Evolutionary conservation across 2,329 filamentous ascomycete genomes (phyloP), one percentile per base, ranked within the genome.

Genomic region (Macroventuria anomochaeta): DNA sequence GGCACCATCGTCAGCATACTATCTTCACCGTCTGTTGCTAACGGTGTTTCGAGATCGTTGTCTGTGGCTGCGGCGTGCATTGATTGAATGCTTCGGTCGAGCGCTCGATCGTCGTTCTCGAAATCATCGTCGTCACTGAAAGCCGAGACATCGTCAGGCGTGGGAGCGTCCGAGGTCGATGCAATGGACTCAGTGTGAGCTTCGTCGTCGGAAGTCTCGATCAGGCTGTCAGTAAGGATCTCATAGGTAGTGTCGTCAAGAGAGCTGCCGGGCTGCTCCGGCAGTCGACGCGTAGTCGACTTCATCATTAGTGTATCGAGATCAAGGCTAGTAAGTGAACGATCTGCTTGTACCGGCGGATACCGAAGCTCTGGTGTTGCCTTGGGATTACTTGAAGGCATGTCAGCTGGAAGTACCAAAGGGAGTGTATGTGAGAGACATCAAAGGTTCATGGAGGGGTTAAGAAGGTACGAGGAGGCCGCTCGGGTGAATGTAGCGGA

Each of bases 241-340:
- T 73, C 72, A 60, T 73, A 74, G n/a, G 63, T 62, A 61, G 71
- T 75, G 20, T 74, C 72, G 26, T 73, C 70, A 23, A 74, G 63
- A n/a, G 69, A 62, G 57, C 61, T 67, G 40, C 46, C 54, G 5
- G 62, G 55, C 60, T 69, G 67, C 47, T 72, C 66, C 40, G 61
- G 58, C 32, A 49, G 51, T 11, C 55, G 65, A 36, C 61, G 61
- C 4, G 67, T 62, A 23, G 57, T 65, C 17, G 71, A 74, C 53
- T 69, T 62, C 71, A 73, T 73, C 61, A 72, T 72, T 17, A 73
- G 59, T 11, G 64, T 64, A 51, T 72, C 53, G 57, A 73, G 67
- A 61, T 72, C 70, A 39, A 72, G 63, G 33, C 55, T 57, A 31
- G 67, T 64, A 7, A 73, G 60, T 15, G 69, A 72, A 46, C 54